phyloP scores from a whole-genome alignment of 768 basidiomycete genomes.

The Cystofilobasidium bisporidii region DNA sequence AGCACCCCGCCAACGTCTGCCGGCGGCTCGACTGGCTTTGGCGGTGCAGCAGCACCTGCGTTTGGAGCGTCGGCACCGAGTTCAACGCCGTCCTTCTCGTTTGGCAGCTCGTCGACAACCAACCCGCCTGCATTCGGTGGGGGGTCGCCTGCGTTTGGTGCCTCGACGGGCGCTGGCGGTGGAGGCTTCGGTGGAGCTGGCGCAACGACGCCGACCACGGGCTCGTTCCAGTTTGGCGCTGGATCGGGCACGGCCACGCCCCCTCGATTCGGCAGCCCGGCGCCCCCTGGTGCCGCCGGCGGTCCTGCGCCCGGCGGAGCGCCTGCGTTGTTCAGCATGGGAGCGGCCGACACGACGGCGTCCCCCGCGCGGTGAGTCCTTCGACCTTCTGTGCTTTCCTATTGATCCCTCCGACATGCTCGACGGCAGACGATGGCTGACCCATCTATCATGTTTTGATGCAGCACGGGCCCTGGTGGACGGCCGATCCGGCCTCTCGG shows the following conservation, averaged over 20 bases:
- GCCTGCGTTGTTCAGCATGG: slow-evolving; percentile 3
- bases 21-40: background rate
- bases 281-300: background rate
- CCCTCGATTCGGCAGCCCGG: background rate
- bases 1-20: background rate
- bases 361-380: background rate
- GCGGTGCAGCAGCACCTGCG: background rate
- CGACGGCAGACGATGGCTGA: too few relatives aligned
- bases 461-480: background rate
- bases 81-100: background rate
- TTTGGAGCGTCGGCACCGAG: background rate
- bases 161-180: too few relatives aligned
- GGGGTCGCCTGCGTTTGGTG: background rate
- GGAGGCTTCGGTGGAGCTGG: background rate
- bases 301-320: background rate
- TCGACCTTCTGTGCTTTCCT: background rate
- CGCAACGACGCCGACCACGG: background rate
- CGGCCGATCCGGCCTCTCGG: background rate
- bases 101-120: background rate
- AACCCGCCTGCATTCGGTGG: background rate
- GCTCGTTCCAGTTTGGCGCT: background rate
- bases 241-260: background rate
- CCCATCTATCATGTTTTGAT: too few relatives aligned
- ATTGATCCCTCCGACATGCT: too few relatives aligned
- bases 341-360: background rate